Percentiles rank a stretch among this genome's conserved stretches.
phyloP scores from a whole-genome alignment of 306 rosid species.

The Corylus americana region DNA sequence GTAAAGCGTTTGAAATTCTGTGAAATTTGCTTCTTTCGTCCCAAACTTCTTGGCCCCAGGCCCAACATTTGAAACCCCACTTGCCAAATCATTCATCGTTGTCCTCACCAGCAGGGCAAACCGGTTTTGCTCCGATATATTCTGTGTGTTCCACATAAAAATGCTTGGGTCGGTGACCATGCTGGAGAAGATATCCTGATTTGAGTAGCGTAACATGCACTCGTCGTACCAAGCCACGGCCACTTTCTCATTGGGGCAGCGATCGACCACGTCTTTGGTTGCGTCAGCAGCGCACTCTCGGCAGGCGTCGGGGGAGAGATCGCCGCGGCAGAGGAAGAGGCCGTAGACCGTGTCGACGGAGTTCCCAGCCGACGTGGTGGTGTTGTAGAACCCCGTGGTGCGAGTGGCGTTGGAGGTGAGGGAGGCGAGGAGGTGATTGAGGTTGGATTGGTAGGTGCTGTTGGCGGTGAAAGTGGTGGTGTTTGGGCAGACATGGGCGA shows the following conservation, averaged over 20 bases:
- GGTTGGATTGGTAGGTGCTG: constrained; percentile 31
- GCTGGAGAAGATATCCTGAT: constrained; percentile 30
- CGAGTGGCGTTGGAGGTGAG: background rate
- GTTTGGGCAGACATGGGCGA: constrained; percentile 9
- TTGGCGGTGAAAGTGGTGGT: constrained; percentile 36
- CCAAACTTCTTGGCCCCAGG: background rate
- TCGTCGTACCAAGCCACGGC: constrained; percentile 58
- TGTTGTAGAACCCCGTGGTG: constrained; percentile 20
- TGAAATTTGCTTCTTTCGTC: background rate
- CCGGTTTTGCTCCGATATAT: background rate
- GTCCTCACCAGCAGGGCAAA: background rate
- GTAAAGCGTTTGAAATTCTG: background rate
- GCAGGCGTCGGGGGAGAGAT: constrained; percentile 34
- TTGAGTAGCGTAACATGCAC: constrained; percentile 43
- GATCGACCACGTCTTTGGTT: constrained; percentile 16
- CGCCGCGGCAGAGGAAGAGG: constrained; percentile 54
- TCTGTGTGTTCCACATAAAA: no score
- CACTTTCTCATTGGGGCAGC: constrained; percentile 34
- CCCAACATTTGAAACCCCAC: background rate
- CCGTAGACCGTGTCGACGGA: constrained; percentile 32
- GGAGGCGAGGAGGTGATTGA: constrained; percentile 6
- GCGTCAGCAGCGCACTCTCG: constrained; percentile 46
- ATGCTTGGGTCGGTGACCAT: background rate
- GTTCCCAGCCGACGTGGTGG: constrained; percentile 33
- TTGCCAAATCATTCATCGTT: background rate